A percentile compares a stretch with the other conserved stretches of the same genome.
phyloP scores from a whole-genome alignment of 2,329 filamentous ascomycete species.

The Colletotrichum theobromicola region DNA sequence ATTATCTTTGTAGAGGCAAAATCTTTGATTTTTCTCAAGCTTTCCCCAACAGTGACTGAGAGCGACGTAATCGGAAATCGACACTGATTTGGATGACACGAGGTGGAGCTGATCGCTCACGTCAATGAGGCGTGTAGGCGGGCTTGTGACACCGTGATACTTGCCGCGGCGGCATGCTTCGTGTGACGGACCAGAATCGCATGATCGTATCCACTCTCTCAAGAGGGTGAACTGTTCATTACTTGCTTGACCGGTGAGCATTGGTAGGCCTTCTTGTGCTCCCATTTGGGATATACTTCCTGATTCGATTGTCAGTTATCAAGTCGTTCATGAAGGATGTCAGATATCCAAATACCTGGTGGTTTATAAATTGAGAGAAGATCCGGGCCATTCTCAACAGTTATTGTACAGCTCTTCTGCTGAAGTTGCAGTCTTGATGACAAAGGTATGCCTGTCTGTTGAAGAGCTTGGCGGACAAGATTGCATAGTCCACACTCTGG shows the following conservation, averaged over 20 bases:
- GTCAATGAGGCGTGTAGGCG: slow-evolving; percentile 1
- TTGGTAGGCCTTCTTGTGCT: background rate
- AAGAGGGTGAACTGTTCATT: background rate
- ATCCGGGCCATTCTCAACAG: background rate
- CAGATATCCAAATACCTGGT: background rate
- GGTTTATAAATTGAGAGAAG: background rate
- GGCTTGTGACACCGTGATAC: background rate
- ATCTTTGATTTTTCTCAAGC: background rate
- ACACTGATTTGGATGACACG: background rate
- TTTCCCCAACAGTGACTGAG: slow-evolving; percentile 28
- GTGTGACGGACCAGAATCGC: background rate
- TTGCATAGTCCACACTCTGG: background rate
- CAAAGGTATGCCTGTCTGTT: background rate
- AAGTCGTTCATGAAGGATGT: background rate
- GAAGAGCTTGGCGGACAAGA: background rate
- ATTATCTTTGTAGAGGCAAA: background rate
- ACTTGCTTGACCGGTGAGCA: background rate
- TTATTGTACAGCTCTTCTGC: background rate
- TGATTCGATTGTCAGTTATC: background rate
- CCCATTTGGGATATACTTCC: background rate
- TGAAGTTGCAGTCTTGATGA: background rate
- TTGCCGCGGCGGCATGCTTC: background rate
- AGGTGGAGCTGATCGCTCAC: background rate
- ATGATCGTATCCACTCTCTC: background rate
- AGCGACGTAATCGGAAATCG: background rate